phyloP scores from a whole-genome alignment of 345 rosid genomes.

The Ailanthus altissimus region DNA sequence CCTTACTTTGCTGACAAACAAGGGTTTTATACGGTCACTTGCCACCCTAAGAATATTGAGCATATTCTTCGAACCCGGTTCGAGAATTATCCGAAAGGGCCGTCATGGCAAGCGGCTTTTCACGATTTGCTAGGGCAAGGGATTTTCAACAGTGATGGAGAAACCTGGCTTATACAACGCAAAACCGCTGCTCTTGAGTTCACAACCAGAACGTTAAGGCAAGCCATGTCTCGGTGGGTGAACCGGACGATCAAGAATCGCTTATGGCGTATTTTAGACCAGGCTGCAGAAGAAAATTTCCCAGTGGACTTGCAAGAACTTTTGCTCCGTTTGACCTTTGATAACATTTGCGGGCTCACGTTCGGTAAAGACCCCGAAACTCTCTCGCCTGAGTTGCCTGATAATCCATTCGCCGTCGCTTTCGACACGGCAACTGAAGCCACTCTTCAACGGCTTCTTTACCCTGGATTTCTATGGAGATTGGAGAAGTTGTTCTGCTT shows the following conservation, averaged over 20 bases:
- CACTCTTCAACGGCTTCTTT: slow-evolving; percentile 72
- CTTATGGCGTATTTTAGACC: slow-evolving; percentile 70
- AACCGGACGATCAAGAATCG: slow-evolving; percentile 80
- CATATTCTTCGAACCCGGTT: slow-evolving; percentile 77
- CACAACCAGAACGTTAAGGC: slow-evolving; percentile 79
- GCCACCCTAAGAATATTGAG: slow-evolving; percentile 86
- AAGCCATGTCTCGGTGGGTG: slow-evolving; percentile 97
- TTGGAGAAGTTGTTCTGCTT: slow-evolving; percentile 56
- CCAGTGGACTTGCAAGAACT: slow-evolving; percentile 81
- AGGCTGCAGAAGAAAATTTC: slow-evolving; percentile 40
- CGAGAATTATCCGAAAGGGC: slow-evolving; percentile 93
- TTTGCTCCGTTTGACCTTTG: slow-evolving; percentile 83
- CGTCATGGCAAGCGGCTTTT: slow-evolving; percentile 72
- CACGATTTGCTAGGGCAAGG: slow-evolving; percentile 88
- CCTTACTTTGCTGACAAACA: slow-evolving; percentile 72
- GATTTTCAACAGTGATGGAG: slow-evolving; percentile 90
- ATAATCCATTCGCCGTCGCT: slow-evolving; percentile 68
- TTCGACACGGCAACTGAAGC: slow-evolving; percentile 89
- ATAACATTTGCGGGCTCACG: slow-evolving; percentile 86
- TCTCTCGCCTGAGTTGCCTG: slow-evolving; percentile 66
- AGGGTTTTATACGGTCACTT: slow-evolving; percentile 86
- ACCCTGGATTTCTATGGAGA: slow-evolving; percentile 74
- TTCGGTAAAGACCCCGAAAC: slow-evolving; percentile 91
- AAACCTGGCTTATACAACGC: slow-evolving; percentile 88
- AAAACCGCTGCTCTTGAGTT: slow-evolving; percentile 93